Conservation (phyloP, 2,329 filamentous ascomycete genomes). For the Cladosporium colombiae region DNA sequence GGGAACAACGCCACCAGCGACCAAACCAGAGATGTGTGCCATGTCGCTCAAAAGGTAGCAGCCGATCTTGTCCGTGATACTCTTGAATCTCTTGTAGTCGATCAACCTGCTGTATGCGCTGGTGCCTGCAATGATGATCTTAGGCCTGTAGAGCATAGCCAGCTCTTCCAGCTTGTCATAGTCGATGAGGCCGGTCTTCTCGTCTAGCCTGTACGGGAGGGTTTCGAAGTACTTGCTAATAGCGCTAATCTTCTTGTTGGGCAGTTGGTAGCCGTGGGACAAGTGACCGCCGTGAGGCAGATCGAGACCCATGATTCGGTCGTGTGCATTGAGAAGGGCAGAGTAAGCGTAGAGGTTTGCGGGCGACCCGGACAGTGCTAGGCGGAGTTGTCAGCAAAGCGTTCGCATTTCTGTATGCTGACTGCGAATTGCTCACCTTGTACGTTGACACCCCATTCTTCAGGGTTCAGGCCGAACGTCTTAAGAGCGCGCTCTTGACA, state of each 20-base stretch:
- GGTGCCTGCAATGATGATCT: constrained; percentile 91
- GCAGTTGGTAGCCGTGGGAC: constrained; percentile 96
- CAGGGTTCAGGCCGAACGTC: constrained; percentile 77
- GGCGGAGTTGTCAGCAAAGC: constrained; percentile 17
- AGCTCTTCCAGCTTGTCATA: constrained; percentile 88
- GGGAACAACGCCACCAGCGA: constrained; percentile 88
- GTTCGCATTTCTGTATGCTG: neutral
- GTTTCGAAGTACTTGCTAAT: constrained; percentile 99
- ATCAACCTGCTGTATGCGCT: constrained; percentile 95
- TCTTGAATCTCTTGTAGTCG: constrained; percentile 89
- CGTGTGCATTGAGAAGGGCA: constrained; percentile 92
- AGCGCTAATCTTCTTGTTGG: constrained; percentile 96
- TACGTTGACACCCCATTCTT: constrained; percentile 96
- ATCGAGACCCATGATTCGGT: constrained; percentile 94
- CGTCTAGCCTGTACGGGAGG: constrained; percentile 87
- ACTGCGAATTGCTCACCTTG: constrained; percentile 61
- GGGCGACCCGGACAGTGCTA: constrained; percentile 66
- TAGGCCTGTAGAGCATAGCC: constrained; percentile 86
- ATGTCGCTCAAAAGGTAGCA: constrained; percentile 95
- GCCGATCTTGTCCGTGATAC: constrained; percentile 86
- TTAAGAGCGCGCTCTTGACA: constrained; percentile 89
- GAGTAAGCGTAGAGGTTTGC: constrained; percentile 99
- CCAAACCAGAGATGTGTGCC: constrained; percentile 93
- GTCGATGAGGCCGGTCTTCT: constrained; percentile 89
- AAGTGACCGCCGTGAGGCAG: constrained; percentile 92